phyloP scores from a whole-genome alignment of 306 rosid genomes.

The Parietaria judaica region DNA sequence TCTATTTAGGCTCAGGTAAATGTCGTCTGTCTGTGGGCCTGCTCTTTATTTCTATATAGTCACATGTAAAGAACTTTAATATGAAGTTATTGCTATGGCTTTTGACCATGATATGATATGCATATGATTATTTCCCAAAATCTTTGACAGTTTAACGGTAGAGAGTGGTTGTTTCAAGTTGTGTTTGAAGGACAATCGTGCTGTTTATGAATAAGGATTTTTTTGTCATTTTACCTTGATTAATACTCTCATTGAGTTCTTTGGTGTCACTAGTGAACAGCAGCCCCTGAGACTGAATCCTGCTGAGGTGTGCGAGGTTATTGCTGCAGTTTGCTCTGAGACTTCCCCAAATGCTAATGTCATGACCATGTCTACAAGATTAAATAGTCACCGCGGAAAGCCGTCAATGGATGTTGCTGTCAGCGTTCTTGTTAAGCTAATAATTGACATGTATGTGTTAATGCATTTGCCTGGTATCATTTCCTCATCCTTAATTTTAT shows the following conservation, averaged over 20 bases:
- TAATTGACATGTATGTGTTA: constrained; percentile 92
- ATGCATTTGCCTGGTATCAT: constrained; percentile 20
- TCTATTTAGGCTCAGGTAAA: too few species aligned
- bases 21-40: too few species aligned
- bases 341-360: constrained; percentile 47
- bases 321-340: constrained; percentile 98
- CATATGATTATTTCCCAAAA: background rate
- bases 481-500: constrained; percentile 9
- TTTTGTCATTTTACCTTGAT: too few species aligned
- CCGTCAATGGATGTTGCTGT: constrained; percentile 97
- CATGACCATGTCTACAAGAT: constrained; percentile 53
- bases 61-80: background rate
- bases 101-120: too few species aligned
- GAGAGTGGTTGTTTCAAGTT: background rate
- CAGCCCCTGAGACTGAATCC: constrained; percentile 96
- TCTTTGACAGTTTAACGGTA: background rate
- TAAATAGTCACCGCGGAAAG: constrained; percentile 62
- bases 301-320: constrained; percentile 92
- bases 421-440: constrained; percentile 95
- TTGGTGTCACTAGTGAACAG: constrained; percentile 75
- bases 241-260: constrained; percentile 17
- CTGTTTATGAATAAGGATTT: too few species aligned
- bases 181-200: background rate
- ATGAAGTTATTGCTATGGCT: background rate
- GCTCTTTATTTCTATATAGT: background rate